Evolutionary conservation across 768 basidiomycete species (phyloP).

Genomic region (Lyophyllum shimeji): DNA sequence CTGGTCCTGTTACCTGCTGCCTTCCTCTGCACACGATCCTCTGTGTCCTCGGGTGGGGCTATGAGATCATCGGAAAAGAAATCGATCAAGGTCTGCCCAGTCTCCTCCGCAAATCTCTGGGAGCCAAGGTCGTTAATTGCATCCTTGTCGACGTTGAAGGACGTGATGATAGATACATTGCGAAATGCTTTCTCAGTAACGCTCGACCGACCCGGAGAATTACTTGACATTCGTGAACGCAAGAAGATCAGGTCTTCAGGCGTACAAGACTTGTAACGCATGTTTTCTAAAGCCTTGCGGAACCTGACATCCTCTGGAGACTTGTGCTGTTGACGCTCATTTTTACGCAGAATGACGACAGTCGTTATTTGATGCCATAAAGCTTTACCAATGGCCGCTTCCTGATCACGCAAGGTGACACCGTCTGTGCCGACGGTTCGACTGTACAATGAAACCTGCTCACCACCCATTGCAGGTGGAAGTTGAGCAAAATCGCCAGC

Average conservation of each 20-base stretch:
- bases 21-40: background rate
- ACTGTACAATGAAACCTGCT: slow-evolving; percentile 23
- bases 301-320: slow-evolving; percentile 23
- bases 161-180: slow-evolving; percentile 34
- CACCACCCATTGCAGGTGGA: slow-evolving; percentile 26
- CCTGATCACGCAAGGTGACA: slow-evolving; percentile 9
- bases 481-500: slow-evolving; percentile 49
- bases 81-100: background rate
- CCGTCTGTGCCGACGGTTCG: slow-evolving; percentile 8
- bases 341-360: slow-evolving; percentile 25
- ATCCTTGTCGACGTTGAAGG: slow-evolving; percentile 1
- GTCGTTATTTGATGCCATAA: slow-evolving; percentile 29
- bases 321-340: slow-evolving; percentile 32
- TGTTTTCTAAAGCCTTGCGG: slow-evolving; percentile 31
- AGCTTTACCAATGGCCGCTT: slow-evolving; percentile 23
- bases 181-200: slow-evolving; percentile 22
- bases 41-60: background rate
- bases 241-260: slow-evolving; percentile 35
- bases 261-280: slow-evolving; percentile 41
- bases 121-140: background rate
- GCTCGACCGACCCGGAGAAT: background rate
- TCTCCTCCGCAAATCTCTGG: background rate
- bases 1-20: background rate
- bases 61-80: slow-evolving; percentile 1
- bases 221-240: slow-evolving; percentile 19